Evolutionary conservation across 192 early-diverging fungal genomes (phyloP).

Genomic region (Coemansia sp.): DNA sequence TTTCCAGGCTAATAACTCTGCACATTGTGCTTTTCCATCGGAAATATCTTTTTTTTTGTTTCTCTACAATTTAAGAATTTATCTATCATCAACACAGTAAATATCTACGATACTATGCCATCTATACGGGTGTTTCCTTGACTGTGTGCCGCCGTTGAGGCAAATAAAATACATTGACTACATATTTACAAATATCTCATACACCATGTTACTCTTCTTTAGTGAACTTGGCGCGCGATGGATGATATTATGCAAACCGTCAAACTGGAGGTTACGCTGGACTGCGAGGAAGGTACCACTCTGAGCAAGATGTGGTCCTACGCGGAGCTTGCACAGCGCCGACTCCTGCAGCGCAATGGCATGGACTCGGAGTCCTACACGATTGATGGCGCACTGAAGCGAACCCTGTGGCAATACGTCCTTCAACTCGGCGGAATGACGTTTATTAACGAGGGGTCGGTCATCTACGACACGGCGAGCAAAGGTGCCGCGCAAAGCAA

Average conservation of each 20-base stretch:
- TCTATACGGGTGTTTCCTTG: neutral
- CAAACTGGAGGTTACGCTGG: constrained; percentile 40
- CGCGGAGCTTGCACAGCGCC: constrained; percentile 28
- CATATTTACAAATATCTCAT: neutral
- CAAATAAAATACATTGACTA: neutral
- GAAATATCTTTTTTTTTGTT: neutral
- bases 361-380: neutral
- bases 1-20: too few relatives aligned
- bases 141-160: neutral
- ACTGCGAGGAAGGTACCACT: constrained; percentile 29
- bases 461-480: constrained; percentile 13
- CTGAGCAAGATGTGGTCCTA: constrained; percentile 37
- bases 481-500: neutral
- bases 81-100: neutral
- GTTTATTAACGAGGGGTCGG: constrained; percentile 11
- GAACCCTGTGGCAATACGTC: constrained; percentile 41
- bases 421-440: constrained; percentile 16
- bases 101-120: neutral
- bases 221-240: constrained; percentile 8
- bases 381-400: constrained; percentile 15
- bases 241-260: constrained; percentile 35
- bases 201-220: neutral
- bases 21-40: too few relatives aligned
- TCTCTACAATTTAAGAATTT: neutral
- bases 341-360: constrained; percentile 5